A percentile compares a stretch with the other conserved stretches of the same genome.
Conservation (phyloP, 768 basidiomycete genomes). For the Hydnum rufescens region DNA sequence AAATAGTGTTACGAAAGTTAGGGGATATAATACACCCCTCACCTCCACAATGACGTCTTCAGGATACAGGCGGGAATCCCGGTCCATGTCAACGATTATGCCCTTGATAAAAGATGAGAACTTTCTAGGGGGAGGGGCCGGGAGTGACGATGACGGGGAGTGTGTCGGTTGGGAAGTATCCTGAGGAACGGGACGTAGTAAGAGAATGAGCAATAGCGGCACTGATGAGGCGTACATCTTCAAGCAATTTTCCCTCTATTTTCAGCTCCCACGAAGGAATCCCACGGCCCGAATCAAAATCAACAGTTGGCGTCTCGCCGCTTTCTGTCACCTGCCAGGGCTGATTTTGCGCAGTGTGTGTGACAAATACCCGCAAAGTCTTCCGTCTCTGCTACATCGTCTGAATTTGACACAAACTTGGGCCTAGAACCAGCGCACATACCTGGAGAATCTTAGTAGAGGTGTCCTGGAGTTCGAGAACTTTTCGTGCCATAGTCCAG, state of each 20-base stretch:
- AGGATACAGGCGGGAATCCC: slow-evolving; percentile 59
- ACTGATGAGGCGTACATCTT: slow-evolving; percentile 10
- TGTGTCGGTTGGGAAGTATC: slow-evolving; percentile 3
- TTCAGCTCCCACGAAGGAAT: slow-evolving; percentile 79
- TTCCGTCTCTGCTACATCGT: slow-evolving; percentile 18
- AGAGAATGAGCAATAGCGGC: too few species aligned
- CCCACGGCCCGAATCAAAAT: slow-evolving; percentile 70
- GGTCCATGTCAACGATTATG: slow-evolving; percentile 72
- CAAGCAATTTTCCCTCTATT: slow-evolving; percentile 68
- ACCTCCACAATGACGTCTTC: slow-evolving; percentile 88
- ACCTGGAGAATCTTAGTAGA: slow-evolving; percentile 54
- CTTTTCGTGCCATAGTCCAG: slow-evolving; percentile 87
- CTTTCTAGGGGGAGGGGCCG: slow-evolving; percentile 36
- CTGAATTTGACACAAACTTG: neutral
- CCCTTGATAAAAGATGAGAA: slow-evolving; percentile 74
- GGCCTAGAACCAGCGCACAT: slow-evolving; percentile 12
- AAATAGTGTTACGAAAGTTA: slow-evolving; percentile 21
- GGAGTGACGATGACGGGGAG: slow-evolving; percentile 10
- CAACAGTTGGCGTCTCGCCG: slow-evolving; percentile 14
- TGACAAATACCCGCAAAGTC: slow-evolving; percentile 67
- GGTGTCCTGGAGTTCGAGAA: slow-evolving; percentile 81
- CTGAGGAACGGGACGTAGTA: slow-evolving; percentile 12
- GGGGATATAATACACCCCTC: slow-evolving; percentile 10
- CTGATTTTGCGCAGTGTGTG: slow-evolving; percentile 73
- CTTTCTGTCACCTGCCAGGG: slow-evolving; percentile 42